Base-by-base conservation (phyloP, 2,329 filamentous ascomycete genomes). In the Thermoascus crustaceus region DNA sequence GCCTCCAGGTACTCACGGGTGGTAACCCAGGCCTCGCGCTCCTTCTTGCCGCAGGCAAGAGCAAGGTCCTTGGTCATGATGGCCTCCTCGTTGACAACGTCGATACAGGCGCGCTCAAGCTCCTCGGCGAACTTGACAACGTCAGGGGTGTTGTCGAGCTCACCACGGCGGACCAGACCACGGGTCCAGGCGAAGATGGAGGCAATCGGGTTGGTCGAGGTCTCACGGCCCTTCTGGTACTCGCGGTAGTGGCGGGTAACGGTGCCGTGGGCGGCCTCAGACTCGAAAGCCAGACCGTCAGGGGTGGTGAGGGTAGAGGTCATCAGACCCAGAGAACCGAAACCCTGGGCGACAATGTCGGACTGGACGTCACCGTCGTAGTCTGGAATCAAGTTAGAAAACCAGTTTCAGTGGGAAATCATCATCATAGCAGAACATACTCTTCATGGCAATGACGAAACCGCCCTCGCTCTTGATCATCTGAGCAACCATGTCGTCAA, bases 41-140 rank as follows among this genome's bases (percentile, higher is more conserved):
- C 81, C 53, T 82, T 87, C 74, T 88, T 88, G 54, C 91, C 91
- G 61, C 85, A 91, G 32, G 88, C 84, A 40, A 96, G 76, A n/a
- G 91, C 91, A 52, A 98, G 69, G 66, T 98, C 91, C 79, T 98
- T 98, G 64, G 91, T 98, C 91, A 96, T 98, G 70, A 96, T 83
- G 44, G 85, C 85, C 58, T 96, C 89, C 40, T 84, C 65, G 61
- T 96, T 85, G 49, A 98, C 91, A 17, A 89, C 89, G 63, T 96
- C 87, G 40, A 95, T 73, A 63, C 91, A 95, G 23, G 91, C 91
- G 64, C 84, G 75, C 75, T 98, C 91, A 37, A 98, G 76, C 57
- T 75, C 77, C 71, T 96, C 85, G 40, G 89, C 91, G 56, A 94
- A 98, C 33, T 84, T 76, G 41, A 94, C 78, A 18, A 98, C 73